phyloP scores from a whole-genome alignment of 2,329 filamentous ascomycete species.

The Botrytis squamosa region DNA sequence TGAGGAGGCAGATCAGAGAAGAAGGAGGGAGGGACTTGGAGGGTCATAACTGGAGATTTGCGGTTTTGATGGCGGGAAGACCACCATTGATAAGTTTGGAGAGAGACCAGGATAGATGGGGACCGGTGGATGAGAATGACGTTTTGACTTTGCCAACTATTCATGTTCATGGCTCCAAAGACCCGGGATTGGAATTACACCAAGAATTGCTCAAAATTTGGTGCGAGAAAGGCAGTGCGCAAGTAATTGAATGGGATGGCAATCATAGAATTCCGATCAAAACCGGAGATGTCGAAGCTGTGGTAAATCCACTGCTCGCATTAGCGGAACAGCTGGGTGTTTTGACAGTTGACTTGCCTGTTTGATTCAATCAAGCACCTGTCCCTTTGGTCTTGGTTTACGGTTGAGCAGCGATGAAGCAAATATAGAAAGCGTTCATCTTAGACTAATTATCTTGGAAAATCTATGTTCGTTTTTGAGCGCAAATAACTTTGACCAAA shows the following conservation, averaged over 20 bases:
- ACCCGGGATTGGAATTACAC: constrained; percentile 60
- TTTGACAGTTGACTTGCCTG: constrained; percentile 9
- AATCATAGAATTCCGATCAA: constrained; percentile 70
- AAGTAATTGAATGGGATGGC: constrained; percentile 71
- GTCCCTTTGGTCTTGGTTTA: background rate
- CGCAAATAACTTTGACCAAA: background rate
- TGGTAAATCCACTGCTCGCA: constrained; percentile 49
- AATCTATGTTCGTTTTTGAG: background rate
- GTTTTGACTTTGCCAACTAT: constrained; percentile 57
- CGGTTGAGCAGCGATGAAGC: background rate
- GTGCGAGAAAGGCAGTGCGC: constrained; percentile 53
- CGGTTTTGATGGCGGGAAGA: constrained; percentile 60
- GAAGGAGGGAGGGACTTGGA: constrained; percentile 15
- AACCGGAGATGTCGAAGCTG: constrained; percentile 58
- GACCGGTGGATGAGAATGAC: constrained; percentile 43
- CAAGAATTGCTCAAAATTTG: constrained; percentile 56
- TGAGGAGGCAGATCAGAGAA: constrained; percentile 53
- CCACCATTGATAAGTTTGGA: constrained; percentile 56
- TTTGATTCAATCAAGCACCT: background rate
- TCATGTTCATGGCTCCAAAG: constrained; percentile 65
- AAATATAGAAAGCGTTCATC: background rate
- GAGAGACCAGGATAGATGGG: constrained; percentile 31
- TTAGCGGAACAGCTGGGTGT: constrained; percentile 15
- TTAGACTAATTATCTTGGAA: background rate
- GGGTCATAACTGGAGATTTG: constrained; percentile 52